A percentile compares a stretch with the other conserved stretches of the same genome.
These are phyloP conservation scores for Halophytophthora batemanensis DNA, from an alignment of 352 stramenopile genomes.

Conservation along the genomic window DNA sequence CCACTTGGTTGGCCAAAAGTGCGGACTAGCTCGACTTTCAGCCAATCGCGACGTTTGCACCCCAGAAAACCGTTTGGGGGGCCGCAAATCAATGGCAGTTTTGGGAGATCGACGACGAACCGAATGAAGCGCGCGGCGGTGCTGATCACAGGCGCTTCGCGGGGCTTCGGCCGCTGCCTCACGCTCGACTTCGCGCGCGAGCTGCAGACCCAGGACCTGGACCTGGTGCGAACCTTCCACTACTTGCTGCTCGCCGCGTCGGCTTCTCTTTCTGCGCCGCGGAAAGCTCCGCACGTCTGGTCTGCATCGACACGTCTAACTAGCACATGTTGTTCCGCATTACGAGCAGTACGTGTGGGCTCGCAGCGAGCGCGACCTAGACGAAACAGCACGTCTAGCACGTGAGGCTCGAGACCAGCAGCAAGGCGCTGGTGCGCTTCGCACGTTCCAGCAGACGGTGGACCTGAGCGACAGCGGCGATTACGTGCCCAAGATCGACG, in stretches of 20 bases:
- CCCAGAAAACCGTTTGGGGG: too few species aligned
- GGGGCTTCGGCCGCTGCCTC: slow-evolving; percentile 80
- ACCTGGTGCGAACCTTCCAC: slow-evolving; percentile 56
- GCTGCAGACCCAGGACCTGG: slow-evolving; percentile 29
- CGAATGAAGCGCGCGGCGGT: too few species aligned
- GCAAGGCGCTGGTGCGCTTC: slow-evolving; percentile 14
- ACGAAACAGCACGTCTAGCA: slow-evolving; percentile 49
- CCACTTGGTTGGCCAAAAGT: too few species aligned
- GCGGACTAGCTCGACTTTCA: too few species aligned
- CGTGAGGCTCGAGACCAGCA: slow-evolving; percentile 23
- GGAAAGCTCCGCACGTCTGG: too few species aligned
- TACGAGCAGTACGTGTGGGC: slow-evolving; percentile 51
- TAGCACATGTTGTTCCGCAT: background rate
- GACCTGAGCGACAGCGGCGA: slow-evolving; percentile 42
- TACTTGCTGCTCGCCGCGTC: too few species aligned
- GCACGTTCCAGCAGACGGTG: slow-evolving; percentile 34
- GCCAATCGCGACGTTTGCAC: too few species aligned
- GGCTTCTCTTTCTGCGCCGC: background rate
- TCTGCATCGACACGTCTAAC: too few species aligned
- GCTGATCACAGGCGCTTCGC: slow-evolving; percentile 80
- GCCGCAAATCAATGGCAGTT: too few species aligned
- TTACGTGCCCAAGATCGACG: slow-evolving; percentile 52
- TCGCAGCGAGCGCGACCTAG: slow-evolving; percentile 43
- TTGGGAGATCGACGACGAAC: too few species aligned
- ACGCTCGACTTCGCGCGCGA: slow-evolving; percentile 62